Evolutionary conservation across 768 basidiomycete genomes (phyloP).

Genomic region (Rhodotorula diobovata): DNA sequence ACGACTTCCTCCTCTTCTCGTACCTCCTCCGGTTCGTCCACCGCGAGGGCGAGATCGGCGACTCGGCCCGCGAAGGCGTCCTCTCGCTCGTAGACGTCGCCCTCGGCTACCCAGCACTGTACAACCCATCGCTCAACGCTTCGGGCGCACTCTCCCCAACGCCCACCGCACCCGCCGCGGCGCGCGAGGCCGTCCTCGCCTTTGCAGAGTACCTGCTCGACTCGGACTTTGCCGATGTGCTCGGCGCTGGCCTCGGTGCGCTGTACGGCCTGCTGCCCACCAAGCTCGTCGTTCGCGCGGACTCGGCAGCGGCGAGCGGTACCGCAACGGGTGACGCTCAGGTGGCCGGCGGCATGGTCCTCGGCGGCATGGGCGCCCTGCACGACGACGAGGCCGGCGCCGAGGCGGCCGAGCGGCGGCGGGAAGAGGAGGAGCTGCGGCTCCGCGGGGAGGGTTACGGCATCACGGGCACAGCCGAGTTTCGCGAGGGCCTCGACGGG

Average conservation of each 20-base stretch:
- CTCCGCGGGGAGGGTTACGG: conserved; percentile 59
- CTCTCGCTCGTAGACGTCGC: conserved; percentile 94
- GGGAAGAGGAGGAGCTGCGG: conserved; percentile 54
- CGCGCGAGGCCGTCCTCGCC: conserved; percentile 73
- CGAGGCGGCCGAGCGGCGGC: conserved; percentile 23
- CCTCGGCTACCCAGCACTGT: conserved; percentile 51
- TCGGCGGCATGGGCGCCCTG: conserved; percentile 62
- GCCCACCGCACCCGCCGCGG: neutral
- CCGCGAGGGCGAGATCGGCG: conserved; percentile 86
- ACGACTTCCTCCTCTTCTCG: conserved; percentile 92
- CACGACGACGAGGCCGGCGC: conserved; percentile 50
- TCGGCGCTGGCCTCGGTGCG: conserved; percentile 85
- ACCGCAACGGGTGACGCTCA: conserved; percentile 49
- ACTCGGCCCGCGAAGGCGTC: conserved; percentile 84
- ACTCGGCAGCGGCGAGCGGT: neutral
- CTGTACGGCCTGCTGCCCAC: conserved; percentile 86
- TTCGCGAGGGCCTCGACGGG: conserved; percentile 74
- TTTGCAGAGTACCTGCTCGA: conserved; percentile 90
- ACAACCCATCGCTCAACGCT: conserved; percentile 1
- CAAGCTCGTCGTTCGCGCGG: conserved; percentile 63
- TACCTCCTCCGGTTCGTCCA: conserved; percentile 93
- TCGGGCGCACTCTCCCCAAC: neutral
- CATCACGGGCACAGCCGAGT: conserved; percentile 67
- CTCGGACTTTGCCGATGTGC: conserved; percentile 97
- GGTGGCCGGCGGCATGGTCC: conserved; percentile 57